Base-by-base conservation (phyloP, 805 yeast species). In the Saccharomyces jurei region DNA sequence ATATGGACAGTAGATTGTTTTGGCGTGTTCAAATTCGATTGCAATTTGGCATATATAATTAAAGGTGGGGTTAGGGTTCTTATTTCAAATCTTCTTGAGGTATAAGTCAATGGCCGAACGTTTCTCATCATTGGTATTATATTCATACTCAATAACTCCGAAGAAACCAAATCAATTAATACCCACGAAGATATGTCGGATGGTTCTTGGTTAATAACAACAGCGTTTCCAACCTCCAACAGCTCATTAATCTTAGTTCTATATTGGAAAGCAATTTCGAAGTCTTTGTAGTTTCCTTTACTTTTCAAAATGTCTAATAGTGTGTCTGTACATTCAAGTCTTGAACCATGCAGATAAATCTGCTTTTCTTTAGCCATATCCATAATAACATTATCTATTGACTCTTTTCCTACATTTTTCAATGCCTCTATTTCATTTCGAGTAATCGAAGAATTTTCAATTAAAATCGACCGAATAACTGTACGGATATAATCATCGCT, bases 1-100 rank as follows among this genome's bases (percentile, higher is more conserved):
- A 84, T 78, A 1, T 82, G 74, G 41, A 53, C 61, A 53, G 49
- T 58, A 52, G 5, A 54, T 4, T 36, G 17, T 2, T 17, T n/a
- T 17, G 44, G 13, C 26, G 21, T 50, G 28, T 26, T 50, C 36
- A 50, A 53, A 21, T 50, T 56, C 49, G 44, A 59, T 10, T 48
- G 21, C 26, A 52, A 31, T 14, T 32, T 51, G 72, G 70, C 25
- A 78, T 65, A 25, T 80, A 75, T 26, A 83, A 81, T 64, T 81
- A 96, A 65, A 83, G 85, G 62, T 79, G 89, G 50, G 80, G 77
- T 66, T 76, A 83, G 46, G 77, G 69, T 58, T n/a, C 60, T 81
- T 58, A 84, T 81, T 57, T 88, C 95, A 46, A 87, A 79, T 21
- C 81, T 74, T 57, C 96, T 78, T 1, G 96, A 86, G 44, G 85